Evolutionary conservation across 2,329 filamentous ascomycete species (phyloP).

Genomic region (Westerdykella aurantiaca): DNA sequence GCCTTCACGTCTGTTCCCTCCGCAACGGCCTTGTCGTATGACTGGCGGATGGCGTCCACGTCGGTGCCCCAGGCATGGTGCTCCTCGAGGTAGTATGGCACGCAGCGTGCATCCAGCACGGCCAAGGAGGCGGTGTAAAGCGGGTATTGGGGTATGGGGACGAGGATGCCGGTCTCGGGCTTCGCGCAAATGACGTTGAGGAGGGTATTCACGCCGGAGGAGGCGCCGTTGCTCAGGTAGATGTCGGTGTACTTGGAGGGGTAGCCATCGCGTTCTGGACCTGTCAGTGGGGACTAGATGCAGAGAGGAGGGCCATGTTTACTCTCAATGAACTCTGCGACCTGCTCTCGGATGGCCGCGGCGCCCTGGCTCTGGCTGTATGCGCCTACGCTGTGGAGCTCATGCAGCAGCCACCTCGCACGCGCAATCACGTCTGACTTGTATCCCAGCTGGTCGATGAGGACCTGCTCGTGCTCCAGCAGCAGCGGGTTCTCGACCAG

Average conservation of each 20-base stretch:
- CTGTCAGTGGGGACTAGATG: conserved; percentile 14
- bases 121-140: conserved; percentile 92
- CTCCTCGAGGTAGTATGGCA: conserved; percentile 94
- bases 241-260: conserved; percentile 73
- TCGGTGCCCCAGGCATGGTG: conserved; percentile 81
- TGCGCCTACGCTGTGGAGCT: conserved; percentile 86
- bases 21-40: conserved; percentile 67
- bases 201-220: conserved; percentile 89
- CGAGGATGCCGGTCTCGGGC: conserved; percentile 73
- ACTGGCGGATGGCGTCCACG: conserved; percentile 65
- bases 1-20: conserved; percentile 82
- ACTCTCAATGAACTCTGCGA: conserved; percentile 90
- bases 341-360: conserved; percentile 77
- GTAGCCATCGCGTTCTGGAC: conserved; percentile 76
- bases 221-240: conserved; percentile 88
- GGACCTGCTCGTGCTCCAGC: conserved; percentile 74
- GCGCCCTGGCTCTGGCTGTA: conserved; percentile 94
- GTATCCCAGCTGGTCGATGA: conserved; percentile 73
- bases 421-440: conserved; percentile 82
- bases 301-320: conserved; percentile 28
- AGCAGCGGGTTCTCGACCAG: conserved; percentile 84
- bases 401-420: conserved; percentile 71
- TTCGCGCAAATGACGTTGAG: conserved; percentile 80
- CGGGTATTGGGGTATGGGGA: conserved; percentile 96
- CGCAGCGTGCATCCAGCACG: conserved; percentile 75